Evolutionary conservation across 2,329 filamentous ascomycete genomes (phyloP).

Genomic region (Neonectria neomacrospora): DNA sequence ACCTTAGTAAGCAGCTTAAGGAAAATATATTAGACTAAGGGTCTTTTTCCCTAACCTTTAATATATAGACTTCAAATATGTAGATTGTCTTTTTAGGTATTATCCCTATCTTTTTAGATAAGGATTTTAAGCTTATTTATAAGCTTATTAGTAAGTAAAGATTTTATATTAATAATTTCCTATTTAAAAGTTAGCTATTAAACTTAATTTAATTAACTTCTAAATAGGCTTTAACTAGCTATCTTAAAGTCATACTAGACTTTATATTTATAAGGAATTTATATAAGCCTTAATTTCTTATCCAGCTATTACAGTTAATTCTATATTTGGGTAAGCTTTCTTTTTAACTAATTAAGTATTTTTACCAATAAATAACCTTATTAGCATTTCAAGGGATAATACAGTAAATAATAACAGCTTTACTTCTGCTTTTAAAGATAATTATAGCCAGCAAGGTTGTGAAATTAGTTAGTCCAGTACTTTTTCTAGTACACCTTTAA

Average conservation of each 20-base stretch:
- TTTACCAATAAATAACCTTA: constrained; percentile 6
- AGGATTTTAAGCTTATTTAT: not conserved
- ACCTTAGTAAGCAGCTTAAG: not conserved
- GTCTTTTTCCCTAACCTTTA: no score
- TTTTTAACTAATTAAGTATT: not conserved
- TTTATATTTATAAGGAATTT: not conserved
- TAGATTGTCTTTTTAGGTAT: no score
- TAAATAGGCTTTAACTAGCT: not conserved
- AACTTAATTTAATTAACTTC: not conserved
- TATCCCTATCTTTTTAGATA: not conserved
- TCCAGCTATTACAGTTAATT: not conserved
- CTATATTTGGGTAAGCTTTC: not conserved
- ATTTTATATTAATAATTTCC: not conserved
- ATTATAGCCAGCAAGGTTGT: no score
- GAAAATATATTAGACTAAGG: no score
- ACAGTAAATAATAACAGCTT: not conserved
- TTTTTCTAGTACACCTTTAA: not conserved
- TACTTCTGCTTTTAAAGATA: no score
- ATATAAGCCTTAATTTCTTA: no score
- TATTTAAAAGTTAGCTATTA: not conserved
- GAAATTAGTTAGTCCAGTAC: constrained; percentile 1
- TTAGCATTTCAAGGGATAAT: not conserved
- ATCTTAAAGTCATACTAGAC: not conserved
- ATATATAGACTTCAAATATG: no score
- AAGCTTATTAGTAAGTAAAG: not conserved